Evolutionary conservation across 768 basidiomycete species (phyloP).

Genomic region (Suillus cothurnatus): DNA sequence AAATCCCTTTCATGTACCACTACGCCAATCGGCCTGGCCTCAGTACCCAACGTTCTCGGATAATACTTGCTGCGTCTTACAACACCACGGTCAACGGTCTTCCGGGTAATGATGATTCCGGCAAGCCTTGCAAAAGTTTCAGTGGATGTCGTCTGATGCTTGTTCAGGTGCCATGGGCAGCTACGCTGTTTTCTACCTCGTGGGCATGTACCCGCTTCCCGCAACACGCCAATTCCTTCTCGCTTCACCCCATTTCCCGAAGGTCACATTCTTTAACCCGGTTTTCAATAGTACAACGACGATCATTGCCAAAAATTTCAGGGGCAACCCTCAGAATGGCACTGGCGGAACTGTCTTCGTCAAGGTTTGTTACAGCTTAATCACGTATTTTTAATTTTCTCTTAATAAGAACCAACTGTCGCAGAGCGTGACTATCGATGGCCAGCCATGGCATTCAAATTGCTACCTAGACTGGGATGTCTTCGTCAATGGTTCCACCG

Average conservation of each 20-base stretch:
- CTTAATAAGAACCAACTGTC: background rate
- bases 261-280: slow-evolving; percentile 64
- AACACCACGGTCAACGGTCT: slow-evolving; percentile 58
- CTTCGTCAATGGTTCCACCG: slow-evolving; percentile 52
- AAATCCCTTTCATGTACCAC: slow-evolving; percentile 73
- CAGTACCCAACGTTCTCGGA: slow-evolving; percentile 57
- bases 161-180: slow-evolving; percentile 58
- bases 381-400: background rate
- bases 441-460: slow-evolving; percentile 58
- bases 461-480: slow-evolving; percentile 70
- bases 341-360: slow-evolving; percentile 59
- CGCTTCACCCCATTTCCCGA: slow-evolving; percentile 62
- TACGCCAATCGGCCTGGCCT: slow-evolving; percentile 62
- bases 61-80: slow-evolving; percentile 57
- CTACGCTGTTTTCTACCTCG: slow-evolving; percentile 58
- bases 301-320: slow-evolving; percentile 51
- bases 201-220: slow-evolving; percentile 64
- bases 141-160: background rate
- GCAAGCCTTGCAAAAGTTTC: background rate
- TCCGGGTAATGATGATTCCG: slow-evolving; percentile 65
- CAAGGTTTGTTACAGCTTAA: slow-evolving; percentile 39
- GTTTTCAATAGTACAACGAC: slow-evolving; percentile 57
- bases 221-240: slow-evolving; percentile 61
- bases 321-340: slow-evolving; percentile 52
- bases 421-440: slow-evolving; percentile 60